Base-by-base conservation (phyloP, 352 stramenopile genomes). In the Blastocystis sp. region DNA sequence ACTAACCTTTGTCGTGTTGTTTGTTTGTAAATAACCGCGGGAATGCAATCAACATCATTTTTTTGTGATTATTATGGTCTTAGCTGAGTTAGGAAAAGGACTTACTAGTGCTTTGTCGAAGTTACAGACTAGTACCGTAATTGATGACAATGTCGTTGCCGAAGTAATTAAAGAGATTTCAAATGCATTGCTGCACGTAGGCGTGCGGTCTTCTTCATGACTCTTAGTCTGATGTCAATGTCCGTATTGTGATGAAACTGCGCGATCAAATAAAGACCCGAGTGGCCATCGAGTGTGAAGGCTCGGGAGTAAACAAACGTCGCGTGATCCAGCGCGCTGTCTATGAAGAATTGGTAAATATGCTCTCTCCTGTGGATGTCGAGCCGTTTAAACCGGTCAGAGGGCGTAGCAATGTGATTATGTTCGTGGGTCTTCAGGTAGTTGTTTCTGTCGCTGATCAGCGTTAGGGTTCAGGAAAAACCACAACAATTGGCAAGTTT, bases 401-500 rank as follows among this genome's bases (percentile, higher is more conserved):
- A 79, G 94, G 93, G 37, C 93, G 95, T 87, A 94, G 91, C 91
- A 97, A 97, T 89, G 94, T 97, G 59, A 93, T 97, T 89, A 97
- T 97, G 94, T 97, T 97, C 92, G 94, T 97, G 26, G 94, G 94
- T 45, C 90, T 95, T 29, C 91, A 93, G 90, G 47, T 88, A 29
- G 29, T 54, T 47, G 7, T 20, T 7, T 1, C 29, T 39, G 20
- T 59, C 73, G 50, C 3, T 34, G 90, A 91, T 23, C 95, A 98
- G 91, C 18, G 9, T 29, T 80, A 80, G 63, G 97, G 97, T 18
- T 96, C 95, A 53, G 97, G 97, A 37, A 99, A 99, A 92, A 99
- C 97, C 69, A 99, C 97, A 34, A 98, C 96, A 70, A 98, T 99
- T 91, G 97, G 96, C 89, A 99, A 99, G 92, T 98, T 97, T 91